Conservation (phyloP, 192 early-diverging fungal genomes). For the Borealophlyctis nickersoniae region DNA sequence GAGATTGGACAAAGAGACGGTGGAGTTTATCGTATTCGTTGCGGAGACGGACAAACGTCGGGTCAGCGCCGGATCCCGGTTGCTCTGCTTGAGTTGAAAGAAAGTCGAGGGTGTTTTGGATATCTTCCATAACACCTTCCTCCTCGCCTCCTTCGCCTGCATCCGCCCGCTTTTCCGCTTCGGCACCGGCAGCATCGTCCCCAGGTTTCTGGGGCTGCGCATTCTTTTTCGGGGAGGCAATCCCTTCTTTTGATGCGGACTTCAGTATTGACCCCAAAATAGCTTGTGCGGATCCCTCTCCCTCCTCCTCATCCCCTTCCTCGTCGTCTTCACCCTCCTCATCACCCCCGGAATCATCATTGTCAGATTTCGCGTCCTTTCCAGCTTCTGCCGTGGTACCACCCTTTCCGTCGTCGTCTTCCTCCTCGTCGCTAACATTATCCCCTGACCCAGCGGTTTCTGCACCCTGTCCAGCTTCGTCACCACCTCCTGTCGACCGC, state of each 20-base stretch:
- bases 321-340: not conserved
- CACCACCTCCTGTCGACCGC: too few species aligned
- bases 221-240: not conserved
- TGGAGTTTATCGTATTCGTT: constrained; percentile 52
- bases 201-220: not conserved
- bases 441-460: too few species aligned
- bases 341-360: not conserved
- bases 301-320: constrained; percentile 12
- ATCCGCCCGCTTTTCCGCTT: constrained; percentile 1
- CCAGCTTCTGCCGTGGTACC: not conserved
- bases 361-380: not conserved
- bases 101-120: constrained; percentile 25
- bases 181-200: not conserved
- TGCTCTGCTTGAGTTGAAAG: constrained; percentile 16
- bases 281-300: constrained; percentile 14
- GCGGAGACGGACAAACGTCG: constrained; percentile 26
- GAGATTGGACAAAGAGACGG: constrained; percentile 41
- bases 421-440: not conserved
- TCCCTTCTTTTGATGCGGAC: not conserved
- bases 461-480: too few species aligned
- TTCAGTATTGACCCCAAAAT: constrained; percentile 33
- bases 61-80: constrained; percentile 17
- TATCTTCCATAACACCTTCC: constrained; percentile 25
- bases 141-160: constrained; percentile 16
- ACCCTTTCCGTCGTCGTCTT: not conserved